Evolutionary conservation across 2,329 filamentous ascomycete species (phyloP), one percentile per base, ranked within the genome.

Genomic region (Ceratocystis colombiana): DNA sequence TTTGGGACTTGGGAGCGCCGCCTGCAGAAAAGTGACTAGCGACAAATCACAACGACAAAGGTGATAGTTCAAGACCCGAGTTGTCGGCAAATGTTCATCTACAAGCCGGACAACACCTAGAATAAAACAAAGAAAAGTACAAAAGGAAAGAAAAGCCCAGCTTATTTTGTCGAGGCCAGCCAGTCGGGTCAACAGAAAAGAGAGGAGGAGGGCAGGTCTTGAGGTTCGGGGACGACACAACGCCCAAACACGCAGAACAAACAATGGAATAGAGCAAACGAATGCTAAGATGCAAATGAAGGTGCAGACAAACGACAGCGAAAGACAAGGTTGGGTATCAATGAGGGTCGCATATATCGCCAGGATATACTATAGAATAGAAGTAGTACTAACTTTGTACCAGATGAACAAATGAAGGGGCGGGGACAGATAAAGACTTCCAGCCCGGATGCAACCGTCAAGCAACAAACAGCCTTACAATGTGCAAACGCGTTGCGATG

Each of bases 21-120:
- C n/a, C 50, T 64, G 25, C 66, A 55, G 28, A 64, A 57, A 50
- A 67, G 55, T 25, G 50, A 61, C 62, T 64, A 53, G 48, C 62
- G 66, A 20, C 66, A 62, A 41, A 61, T 53, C n/a, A 62, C 45
- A 46, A 62, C 17, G 61, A 62, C 61, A n/a, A 25, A 25, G 61
- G 15, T 17, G 37, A 22, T 12, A 37, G 65, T 15, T 41, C 12
- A 41, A 41, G 37, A 41, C 10, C 10, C 12, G 10, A 41, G 37
- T 5, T 2, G 37, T 15, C 37, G 37, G 12, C 37, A 33, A 57
- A n/a, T 57, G 37, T 53, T 5, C 20, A 41, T 25, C 20, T 28
- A 53, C 48, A 25, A 12, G 3, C 25, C 48, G 7, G 8, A 15
- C 20, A 15, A 7, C 20, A 15, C 48, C 12, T 28, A 25, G 25